Evolutionary conservation across 2,329 filamentous ascomycete genomes (phyloP).

Genomic region (Trichoderma koningiopsis): DNA sequence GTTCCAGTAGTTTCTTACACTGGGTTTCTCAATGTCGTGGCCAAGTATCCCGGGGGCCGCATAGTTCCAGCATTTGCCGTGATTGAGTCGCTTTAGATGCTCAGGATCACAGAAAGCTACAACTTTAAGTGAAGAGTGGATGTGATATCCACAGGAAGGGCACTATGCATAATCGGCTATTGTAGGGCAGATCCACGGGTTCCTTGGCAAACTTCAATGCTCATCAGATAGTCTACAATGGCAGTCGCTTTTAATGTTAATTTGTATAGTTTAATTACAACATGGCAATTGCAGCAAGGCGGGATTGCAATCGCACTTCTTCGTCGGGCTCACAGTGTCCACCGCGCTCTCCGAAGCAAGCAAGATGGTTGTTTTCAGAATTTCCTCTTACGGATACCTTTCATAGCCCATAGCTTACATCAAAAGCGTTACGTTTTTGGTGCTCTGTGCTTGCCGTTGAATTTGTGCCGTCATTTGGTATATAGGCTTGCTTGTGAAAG

Average conservation of each 20-base stretch:
- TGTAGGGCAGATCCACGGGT: neutral
- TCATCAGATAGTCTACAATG: neutral
- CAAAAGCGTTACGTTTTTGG: neutral
- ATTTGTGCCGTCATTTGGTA: neutral
- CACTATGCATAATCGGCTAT: neutral
- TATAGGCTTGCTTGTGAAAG: neutral
- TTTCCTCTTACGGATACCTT: neutral
- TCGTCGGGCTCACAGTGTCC: neutral
- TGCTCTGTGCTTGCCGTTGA: neutral
- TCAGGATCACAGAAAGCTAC: neutral
- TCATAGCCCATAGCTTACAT: neutral
- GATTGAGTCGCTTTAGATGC: slow-evolving; percentile 1
- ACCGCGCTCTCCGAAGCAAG: neutral
- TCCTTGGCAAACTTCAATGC: neutral
- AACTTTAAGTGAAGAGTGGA: neutral
- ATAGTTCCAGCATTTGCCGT: neutral
- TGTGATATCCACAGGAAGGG: neutral
- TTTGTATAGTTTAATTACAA: neutral
- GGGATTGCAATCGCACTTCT: neutral
- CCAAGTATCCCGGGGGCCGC: neutral
- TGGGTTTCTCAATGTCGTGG: neutral
- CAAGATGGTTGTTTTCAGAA: neutral
- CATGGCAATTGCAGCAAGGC: neutral
- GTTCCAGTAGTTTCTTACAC: neutral
- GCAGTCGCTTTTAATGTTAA: neutral